phyloP scores from a whole-genome alignment of 305 asterid genomes.

The Rubia occidens region DNA sequence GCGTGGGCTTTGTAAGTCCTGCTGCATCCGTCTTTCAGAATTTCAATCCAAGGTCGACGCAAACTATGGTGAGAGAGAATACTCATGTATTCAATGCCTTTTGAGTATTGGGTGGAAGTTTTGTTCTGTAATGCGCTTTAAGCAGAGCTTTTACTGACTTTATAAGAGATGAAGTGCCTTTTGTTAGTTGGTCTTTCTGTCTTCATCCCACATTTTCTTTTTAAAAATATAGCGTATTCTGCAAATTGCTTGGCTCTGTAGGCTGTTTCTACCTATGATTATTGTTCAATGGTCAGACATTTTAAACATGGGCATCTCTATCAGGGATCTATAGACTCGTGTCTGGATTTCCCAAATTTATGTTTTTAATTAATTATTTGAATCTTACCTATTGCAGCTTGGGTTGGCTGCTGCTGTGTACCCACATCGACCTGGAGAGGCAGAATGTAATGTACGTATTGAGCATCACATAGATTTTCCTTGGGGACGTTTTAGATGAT shows the following conservation, averaged over 20 bases:
- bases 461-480: not conserved
- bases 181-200: not conserved
- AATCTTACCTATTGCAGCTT: slow-evolving; percentile 49
- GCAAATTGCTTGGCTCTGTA: not conserved
- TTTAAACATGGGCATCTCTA: not conserved
- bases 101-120: not conserved
- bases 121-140: not conserved
- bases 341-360: not conserved
- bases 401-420: slow-evolving; percentile 50
- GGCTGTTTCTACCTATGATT: not conserved
- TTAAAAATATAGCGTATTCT: not conserved
- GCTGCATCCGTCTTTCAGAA: slow-evolving; percentile 60
- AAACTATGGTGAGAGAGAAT: slow-evolving; percentile 45
- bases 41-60: slow-evolving; percentile 60
- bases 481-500: not conserved
- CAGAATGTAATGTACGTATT: slow-evolving; percentile 74
- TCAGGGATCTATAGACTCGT: not conserved
- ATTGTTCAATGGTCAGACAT: not conserved
- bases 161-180: not conserved
- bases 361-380: not conserved
- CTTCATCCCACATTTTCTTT: not conserved
- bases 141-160: not conserved
- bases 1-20: slow-evolving; percentile 53
- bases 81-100: slow-evolving; percentile 13
- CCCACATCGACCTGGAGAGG: slow-evolving; percentile 89